Evolutionary conservation across 2,329 filamentous ascomycete species (phyloP).

Genomic region (Pestalotiopsis sp.): DNA sequence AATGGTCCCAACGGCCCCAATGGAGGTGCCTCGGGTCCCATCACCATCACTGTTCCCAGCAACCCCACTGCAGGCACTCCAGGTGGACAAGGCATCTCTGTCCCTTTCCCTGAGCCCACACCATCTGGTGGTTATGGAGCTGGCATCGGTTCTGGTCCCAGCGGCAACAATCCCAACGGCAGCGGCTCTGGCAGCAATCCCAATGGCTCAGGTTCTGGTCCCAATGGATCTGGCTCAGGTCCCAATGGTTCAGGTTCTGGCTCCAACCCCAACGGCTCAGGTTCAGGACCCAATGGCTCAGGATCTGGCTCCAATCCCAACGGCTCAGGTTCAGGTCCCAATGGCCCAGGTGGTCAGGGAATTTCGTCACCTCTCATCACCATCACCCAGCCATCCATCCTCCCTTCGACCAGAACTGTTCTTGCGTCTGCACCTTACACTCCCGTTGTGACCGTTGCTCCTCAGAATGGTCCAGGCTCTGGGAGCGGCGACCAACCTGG

Average conservation of each 20-base stretch:
- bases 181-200: background rate
- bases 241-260: background rate
- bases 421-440: background rate
- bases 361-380: slow-evolving; percentile 20
- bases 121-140: slow-evolving; percentile 7
- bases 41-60: slow-evolving; percentile 1
- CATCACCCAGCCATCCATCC: slow-evolving; percentile 14
- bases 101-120: slow-evolving; percentile 1
- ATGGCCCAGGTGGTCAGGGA: slow-evolving; percentile 18
- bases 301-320: slow-evolving; percentile 1
- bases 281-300: background rate
- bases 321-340: background rate
- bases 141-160: background rate
- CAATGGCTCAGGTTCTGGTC: background rate
- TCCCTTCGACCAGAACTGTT: slow-evolving; percentile 3
- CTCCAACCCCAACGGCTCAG: background rate
- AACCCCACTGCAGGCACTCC: background rate
- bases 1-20: background rate
- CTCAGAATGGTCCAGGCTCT: slow-evolving; percentile 17
- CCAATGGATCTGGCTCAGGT: background rate
- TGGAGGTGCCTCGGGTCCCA: background rate
- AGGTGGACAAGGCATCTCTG: background rate
- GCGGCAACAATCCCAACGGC: background rate
- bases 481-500: slow-evolving; percentile 10
- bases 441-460: slow-evolving; percentile 12